These are phyloP conservation scores for Scheffersomyces insectosa DNA, from an alignment of 1,139 yeast genomes.

Conservation along the genomic window DNA sequence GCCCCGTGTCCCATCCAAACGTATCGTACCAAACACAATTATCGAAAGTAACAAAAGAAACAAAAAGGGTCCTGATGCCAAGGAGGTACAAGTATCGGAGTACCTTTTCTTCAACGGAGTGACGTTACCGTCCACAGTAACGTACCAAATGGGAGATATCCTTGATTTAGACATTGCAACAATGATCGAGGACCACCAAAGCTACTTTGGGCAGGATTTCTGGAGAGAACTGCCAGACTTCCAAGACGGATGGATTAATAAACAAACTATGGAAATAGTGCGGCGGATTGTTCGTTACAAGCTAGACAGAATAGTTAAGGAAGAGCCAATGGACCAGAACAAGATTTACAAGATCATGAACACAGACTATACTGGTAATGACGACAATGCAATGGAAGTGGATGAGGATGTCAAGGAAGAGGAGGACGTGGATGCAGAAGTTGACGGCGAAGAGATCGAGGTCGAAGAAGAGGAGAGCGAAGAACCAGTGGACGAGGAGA, in stretches of 20 bases:
- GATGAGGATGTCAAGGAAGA: slow-evolving; percentile 20
- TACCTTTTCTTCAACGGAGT: slow-evolving; percentile 73
- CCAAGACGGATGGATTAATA: slow-evolving; percentile 77
- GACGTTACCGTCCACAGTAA: slow-evolving; percentile 64
- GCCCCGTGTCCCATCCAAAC: slow-evolving; percentile 6
- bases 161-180: slow-evolving; percentile 61
- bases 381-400: slow-evolving; percentile 13
- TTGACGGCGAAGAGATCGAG: slow-evolving; percentile 14
- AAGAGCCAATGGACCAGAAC: slow-evolving; percentile 38
- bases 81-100: slow-evolving; percentile 32
- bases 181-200: slow-evolving; percentile 41
- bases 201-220: slow-evolving; percentile 38
- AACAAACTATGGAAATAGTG: slow-evolving; percentile 60
- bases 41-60: slow-evolving; percentile 19
- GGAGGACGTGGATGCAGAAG: slow-evolving; percentile 22
- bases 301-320: slow-evolving; percentile 53
- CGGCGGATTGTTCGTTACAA: slow-evolving; percentile 75
- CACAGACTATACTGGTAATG: slow-evolving; percentile 37
- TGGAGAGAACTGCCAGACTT: slow-evolving; percentile 44
- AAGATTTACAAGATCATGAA: slow-evolving; percentile 47
- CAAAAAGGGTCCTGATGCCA: slow-evolving; percentile 6
- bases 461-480: slow-evolving; percentile 11
- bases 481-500: slow-evolving; percentile 19
- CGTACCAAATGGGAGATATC: slow-evolving; percentile 83
- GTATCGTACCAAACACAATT: slow-evolving; percentile 20